Base-by-base conservation (phyloP, 495 filamentous ascomycete species). In the Hyaloscypha finlandica region DNA sequence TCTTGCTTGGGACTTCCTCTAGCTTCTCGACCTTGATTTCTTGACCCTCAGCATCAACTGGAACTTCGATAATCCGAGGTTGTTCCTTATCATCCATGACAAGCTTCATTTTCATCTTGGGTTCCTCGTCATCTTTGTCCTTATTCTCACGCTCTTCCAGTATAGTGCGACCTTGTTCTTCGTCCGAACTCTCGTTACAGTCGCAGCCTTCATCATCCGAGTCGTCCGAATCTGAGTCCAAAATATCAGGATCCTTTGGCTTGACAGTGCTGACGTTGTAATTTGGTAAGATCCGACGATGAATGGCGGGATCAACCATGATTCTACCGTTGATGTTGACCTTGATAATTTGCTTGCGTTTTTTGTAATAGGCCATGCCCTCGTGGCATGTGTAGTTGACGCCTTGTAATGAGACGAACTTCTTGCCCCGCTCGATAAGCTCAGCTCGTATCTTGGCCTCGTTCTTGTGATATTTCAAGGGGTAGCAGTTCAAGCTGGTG, bases 271-370 rank as follows among this genome's bases (percentile, higher is more conserved):
- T 92, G 73, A 97, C 89, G 19, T 86, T 85, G 71, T 97, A 97
- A 71, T 97, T 97, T 1, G 93, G 92, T 68, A 94, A 93, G 67
- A 95, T 92, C 3, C 92, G 86, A 30, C 93, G 85, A 79, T 94
- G 92, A 61, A 92, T 93, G 16, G 88, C 88, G 0, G 93, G 90
- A 73, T 97, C 94, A 45, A 97, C 84, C 94, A 97, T 97, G 68
- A 97, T 87, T 57, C 94, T 88, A 35, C 92, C 90, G 69, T 96
- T 96, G 79, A 96, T 90, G 66, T 93, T 93, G 79, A 96, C 87
- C 76, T 95, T 96, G 76, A 88, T 82, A 31, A 96, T 82, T 56
- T 84, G 77, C 67, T 88, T 86, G 81, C 92, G 92, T 78, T 91
- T 92, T 81, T 95, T 94, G 77, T 86, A 84, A 74, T 92, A 97